Evolutionary conservation across 2,329 filamentous ascomycete species (phyloP), one percentile per base, ranked within the genome.

Genomic region (Tolypocladium ophioglossoides): DNA sequence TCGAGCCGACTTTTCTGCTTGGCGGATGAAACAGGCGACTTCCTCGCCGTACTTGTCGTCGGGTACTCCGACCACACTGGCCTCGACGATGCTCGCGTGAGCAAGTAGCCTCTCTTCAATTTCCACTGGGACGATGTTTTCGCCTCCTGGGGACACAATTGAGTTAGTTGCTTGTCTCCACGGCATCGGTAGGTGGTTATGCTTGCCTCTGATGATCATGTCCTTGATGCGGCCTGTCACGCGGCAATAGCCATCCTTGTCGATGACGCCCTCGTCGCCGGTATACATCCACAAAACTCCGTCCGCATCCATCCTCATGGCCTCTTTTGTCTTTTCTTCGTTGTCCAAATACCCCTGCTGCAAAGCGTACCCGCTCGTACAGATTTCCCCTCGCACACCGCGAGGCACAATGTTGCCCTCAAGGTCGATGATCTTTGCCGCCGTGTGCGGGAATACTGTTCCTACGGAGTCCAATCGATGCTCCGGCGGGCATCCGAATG

Each of bases 201-300:
- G 52, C 71, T 54, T 62, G 76, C 83, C 86, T 62, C 86, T 74
- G 56, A 90, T 90, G 55, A 90, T 89, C 39, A 90, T 89, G 55
- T 90, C 86, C 71, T 90, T 90, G 70, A 89, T 88, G 22, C 86
- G 75, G 1, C 87, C 86, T 0, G 86, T 90, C 60, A 90, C 89
- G 7, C 74, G 77, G 59, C 85, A 89, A 63, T 87, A 87, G 0
- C 85, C 86, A 9, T 82, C 70, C 37, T 82, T 78, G 55, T 89
- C 85, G 55, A 84, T 82, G 8, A 85, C 75, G 38, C 89, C 78
- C 57, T 87, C 78, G 62, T 91, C 87, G 0, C 85, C 85, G 0
- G 85, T 87, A 58, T 82, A 79, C 58, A 68, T 72, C 85, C 86
- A 89, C 56, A 83, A 61, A 20, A 78, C 70, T 0, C 79, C 77